Evolutionary conservation across 2,329 filamentous ascomycete genomes (phyloP).

Genomic region (Pseudopyricularia javanii): DNA sequence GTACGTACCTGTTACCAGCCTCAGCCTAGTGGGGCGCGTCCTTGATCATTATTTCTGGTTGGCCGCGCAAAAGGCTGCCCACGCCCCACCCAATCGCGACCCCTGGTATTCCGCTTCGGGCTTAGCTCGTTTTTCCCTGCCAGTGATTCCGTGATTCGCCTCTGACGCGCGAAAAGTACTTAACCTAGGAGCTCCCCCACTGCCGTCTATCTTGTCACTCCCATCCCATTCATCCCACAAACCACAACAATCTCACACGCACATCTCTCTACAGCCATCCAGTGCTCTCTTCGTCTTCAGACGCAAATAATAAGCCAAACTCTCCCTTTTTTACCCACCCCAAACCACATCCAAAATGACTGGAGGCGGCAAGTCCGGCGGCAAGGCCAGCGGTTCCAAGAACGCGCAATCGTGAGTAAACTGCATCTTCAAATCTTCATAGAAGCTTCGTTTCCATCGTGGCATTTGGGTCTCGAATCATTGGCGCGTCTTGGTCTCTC

Average conservation of each 20-base stretch:
- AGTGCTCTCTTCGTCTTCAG: slow-evolving; percentile 1
- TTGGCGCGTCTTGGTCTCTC: not conserved
- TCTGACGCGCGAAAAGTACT: slow-evolving; percentile 39
- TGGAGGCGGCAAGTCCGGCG: slow-evolving; percentile 99
- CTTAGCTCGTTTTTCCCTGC: slow-evolving; percentile 13
- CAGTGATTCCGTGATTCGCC: slow-evolving; percentile 38
- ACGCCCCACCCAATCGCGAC: slow-evolving; percentile 2
- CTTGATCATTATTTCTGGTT: not conserved
- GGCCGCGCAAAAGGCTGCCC: not conserved
- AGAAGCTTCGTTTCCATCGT: not conserved
- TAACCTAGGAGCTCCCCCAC: slow-evolving; percentile 36
- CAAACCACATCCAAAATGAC: slow-evolving; percentile 73
- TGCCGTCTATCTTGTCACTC: slow-evolving; percentile 17
- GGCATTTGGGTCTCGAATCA: not conserved
- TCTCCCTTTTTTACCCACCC: slow-evolving; percentile 15
- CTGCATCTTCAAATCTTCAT: not conserved
- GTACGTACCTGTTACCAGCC: not conserved
- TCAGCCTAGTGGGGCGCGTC: not conserved
- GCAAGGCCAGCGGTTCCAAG: slow-evolving; percentile 99
- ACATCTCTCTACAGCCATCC: slow-evolving; percentile 16
- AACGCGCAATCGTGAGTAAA: slow-evolving; percentile 91
- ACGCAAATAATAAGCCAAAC: slow-evolving; percentile 5
- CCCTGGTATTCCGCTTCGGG: slow-evolving; percentile 12
- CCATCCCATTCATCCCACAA: slow-evolving; percentile 15
- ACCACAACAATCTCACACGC: slow-evolving; percentile 15